Conservation (phyloP, 2,329 filamentous ascomycete genomes). For the Nakataea oryzae region DNA sequence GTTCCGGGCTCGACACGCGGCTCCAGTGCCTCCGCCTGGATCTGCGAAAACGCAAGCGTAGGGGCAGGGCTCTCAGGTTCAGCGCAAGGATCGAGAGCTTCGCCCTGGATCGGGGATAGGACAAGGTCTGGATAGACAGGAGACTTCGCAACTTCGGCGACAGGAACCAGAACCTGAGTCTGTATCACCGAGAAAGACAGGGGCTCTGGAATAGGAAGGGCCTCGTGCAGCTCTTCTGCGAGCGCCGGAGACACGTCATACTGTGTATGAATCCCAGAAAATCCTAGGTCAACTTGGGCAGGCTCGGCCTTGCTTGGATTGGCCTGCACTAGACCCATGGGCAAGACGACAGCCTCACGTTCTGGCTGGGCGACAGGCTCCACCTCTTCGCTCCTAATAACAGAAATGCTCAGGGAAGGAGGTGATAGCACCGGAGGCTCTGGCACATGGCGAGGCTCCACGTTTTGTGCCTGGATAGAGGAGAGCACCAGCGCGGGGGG, state of each 20-base stretch:
- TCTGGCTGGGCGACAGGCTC: conserved; percentile 9
- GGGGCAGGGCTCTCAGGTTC: conserved; percentile 19
- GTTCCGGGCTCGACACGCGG: conserved; percentile 9
- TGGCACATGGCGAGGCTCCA: conserved; percentile 7
- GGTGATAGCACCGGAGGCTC: conserved; percentile 3
- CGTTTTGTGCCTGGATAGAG: conserved; percentile 6
- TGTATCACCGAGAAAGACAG: conserved; percentile 26
- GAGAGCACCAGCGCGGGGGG: conserved; percentile 6
- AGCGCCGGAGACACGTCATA: conserved; percentile 10
- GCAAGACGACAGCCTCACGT: background rate
- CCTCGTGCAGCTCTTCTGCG: conserved; percentile 11
- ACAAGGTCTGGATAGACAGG: conserved; percentile 1
- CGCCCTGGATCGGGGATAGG: conserved; percentile 30
- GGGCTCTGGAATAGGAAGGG: conserved; percentile 12
- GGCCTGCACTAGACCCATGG: background rate
- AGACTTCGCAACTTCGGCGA: conserved; percentile 7
- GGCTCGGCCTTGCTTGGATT: background rate
- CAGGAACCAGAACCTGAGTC: conserved; percentile 19
- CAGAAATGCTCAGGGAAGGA: conserved; percentile 7
- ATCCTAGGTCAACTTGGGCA: conserved; percentile 6
- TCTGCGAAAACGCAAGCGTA: conserved; percentile 4
- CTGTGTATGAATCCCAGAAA: conserved; percentile 16
- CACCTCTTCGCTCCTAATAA: conserved; percentile 7
- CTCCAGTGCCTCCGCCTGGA: conserved; percentile 7
- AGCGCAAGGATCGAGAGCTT: conserved; percentile 30